Conservation (phyloP, 768 basidiomycete genomes). For the Nidula microcarpa region DNA sequence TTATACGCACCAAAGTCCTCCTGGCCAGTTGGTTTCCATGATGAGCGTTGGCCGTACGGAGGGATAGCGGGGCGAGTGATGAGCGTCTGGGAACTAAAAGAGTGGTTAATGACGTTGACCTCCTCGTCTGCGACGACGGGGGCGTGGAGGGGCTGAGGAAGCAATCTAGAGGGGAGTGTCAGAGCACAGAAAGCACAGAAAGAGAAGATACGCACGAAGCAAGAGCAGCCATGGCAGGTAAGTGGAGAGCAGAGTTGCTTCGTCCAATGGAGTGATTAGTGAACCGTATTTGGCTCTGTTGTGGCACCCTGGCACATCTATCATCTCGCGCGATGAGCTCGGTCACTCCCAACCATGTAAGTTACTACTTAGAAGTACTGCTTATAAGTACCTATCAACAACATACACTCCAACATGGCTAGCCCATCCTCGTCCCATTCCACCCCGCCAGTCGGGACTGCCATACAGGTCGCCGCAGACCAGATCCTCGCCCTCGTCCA, state of each 20-base stretch:
- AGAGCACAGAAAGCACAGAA: no score
- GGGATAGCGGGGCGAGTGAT: slow-evolving; percentile 59
- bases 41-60: slow-evolving; percentile 79
- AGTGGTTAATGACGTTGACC: slow-evolving; percentile 35
- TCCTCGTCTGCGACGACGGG: slow-evolving; percentile 59
- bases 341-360: no score
- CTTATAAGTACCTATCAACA: no score
- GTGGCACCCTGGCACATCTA: no score
- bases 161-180: slow-evolving; percentile 38
- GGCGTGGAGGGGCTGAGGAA: slow-evolving; percentile 64
- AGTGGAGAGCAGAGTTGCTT: no score
- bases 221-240: slow-evolving; percentile 45
- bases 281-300: no score
- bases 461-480: neutral
- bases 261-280: no score
- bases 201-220: slow-evolving; percentile 57
- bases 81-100: slow-evolving; percentile 33
- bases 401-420: no score
- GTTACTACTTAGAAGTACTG: no score
- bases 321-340: no score
- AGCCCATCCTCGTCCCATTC: neutral
- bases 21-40: slow-evolving; percentile 81
- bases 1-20: slow-evolving; percentile 75
- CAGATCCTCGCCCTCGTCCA: neutral
- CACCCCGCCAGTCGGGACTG: neutral